A percentile compares a stretch with the other conserved stretches of the same genome.
Conservation (phyloP, 2,329 filamentous ascomycete genomes). For the Capronia epimyces region DNA sequence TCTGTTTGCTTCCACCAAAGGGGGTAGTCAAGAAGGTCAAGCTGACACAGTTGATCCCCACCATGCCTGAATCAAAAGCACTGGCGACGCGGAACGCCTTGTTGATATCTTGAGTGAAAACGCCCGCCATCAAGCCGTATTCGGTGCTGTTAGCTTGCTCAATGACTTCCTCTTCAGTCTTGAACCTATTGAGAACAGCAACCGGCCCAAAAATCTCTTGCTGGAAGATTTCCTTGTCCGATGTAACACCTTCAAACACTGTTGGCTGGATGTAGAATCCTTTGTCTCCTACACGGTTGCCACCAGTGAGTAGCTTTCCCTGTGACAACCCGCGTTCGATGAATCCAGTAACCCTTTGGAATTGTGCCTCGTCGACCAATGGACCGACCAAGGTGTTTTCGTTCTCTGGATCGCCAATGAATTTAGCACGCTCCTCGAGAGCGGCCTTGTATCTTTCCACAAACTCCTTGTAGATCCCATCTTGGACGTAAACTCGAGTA, state of each 20-base stretch:
- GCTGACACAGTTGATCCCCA: constrained; percentile 41
- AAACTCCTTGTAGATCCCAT: constrained; percentile 57
- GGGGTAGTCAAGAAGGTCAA: constrained; percentile 36
- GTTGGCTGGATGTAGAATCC: constrained; percentile 37
- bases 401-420: constrained; percentile 60
- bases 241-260: constrained; percentile 33
- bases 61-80: constrained; percentile 40
- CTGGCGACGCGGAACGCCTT: constrained; percentile 37
- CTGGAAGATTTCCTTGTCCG: constrained; percentile 33
- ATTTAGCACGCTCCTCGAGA: constrained; percentile 33
- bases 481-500: constrained; percentile 60
- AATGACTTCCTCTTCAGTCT: constrained; percentile 38
- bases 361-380: constrained; percentile 41
- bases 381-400: constrained; percentile 47
- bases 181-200: too few relatives aligned
- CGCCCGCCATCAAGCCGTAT: constrained; percentile 39
- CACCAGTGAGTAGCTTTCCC: constrained; percentile 37
- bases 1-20: constrained; percentile 42
- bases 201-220: constrained; percentile 43
- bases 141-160: constrained; percentile 35
- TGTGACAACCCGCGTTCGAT: constrained; percentile 38
- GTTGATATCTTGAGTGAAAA: constrained; percentile 39
- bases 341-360: constrained; percentile 39
- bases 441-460: constrained; percentile 32
- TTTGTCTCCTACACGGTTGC: too few relatives aligned